Base-by-base conservation (phyloP, 2,329 filamentous ascomycete species). In the Fusarium citri region DNA sequence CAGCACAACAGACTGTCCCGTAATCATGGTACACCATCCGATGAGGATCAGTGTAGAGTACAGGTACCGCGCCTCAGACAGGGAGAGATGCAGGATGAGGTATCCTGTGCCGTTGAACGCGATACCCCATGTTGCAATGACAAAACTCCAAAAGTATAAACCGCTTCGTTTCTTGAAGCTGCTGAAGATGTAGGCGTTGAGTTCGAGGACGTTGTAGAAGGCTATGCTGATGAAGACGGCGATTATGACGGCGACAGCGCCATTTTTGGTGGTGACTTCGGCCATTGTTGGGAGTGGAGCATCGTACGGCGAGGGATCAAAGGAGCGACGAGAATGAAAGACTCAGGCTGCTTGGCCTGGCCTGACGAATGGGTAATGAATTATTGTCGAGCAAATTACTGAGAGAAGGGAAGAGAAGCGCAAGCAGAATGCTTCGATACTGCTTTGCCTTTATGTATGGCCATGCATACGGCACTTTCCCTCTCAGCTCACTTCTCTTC, bases 1-100 rank as follows among this genome's bases (percentile, higher is more conserved):
- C 2, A 91, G 79, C 3, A 91, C 88, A 20, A 90, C 72, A 0
- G 85, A 85, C 74, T 90, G 87, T 0, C 88, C 89, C 1, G 87
- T 89, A 1, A 90, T 83, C 86, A 90, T 89, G 2, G 73, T 66
- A n/a, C 72, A 75, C 77, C 78, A 80, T 4, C 76, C 76, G 23
- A 75, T 63, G n/a, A 77, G 64, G 11, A 78, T 76, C 11, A 77
- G 58, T 1, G 76, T 78, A 9, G 71, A 71, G n/a, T 72, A 63
- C 3, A 72, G 49, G 14, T 76, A 72, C 14, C 51, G 55, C 2
- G 47, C 30, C 3, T 46, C 37, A 1, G 64, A 43, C 18, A 69
- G 31, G 6, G 54, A 49, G 8, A 77, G 45, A n/a, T 71, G 78
- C 62, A 84, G 83, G 51, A 86, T 76, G 15, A 85, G 68, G 62